phyloP scores from a whole-genome alignment of 2,329 filamentous ascomycete species.

The Leptodontidium sp. region DNA sequence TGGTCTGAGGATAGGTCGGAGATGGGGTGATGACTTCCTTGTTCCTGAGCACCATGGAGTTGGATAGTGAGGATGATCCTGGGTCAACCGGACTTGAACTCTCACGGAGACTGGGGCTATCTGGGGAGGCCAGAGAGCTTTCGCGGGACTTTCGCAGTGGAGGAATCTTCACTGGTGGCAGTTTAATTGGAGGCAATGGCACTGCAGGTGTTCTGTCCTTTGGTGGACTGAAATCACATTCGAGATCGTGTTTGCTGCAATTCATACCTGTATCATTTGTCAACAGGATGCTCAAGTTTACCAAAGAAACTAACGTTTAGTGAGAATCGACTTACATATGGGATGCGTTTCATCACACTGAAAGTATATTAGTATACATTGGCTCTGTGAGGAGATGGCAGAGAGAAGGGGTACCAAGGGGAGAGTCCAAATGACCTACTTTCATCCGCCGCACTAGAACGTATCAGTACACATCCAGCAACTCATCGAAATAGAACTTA shows the following conservation, averaged over 20 bases:
- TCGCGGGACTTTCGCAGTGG: conserved; percentile 13
- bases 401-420: background rate
- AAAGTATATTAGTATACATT: background rate
- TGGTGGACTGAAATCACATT: conserved; percentile 65
- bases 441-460: conserved; percentile 59
- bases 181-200: conserved; percentile 8
- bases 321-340: conserved; percentile 56
- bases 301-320: background rate
- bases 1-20: background rate
- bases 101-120: background rate
- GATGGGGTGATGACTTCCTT: background rate
- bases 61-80: background rate
- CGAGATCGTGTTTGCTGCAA: conserved; percentile 68
- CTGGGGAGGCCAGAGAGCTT: background rate
- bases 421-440: conserved; percentile 50
- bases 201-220: background rate
- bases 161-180: conserved; percentile 25
- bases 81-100: background rate
- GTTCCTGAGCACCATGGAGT: background rate
- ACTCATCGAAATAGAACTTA: conserved; percentile 49
- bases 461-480: background rate
- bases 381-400: background rate
- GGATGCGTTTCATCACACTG: conserved; percentile 72
- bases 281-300: background rate
- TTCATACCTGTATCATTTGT: conserved; percentile 47